These are phyloP conservation scores for Plenodomus biglobosus DNA, from an alignment of 2,329 filamentous ascomycete species.

Conservation along the genomic window DNA sequence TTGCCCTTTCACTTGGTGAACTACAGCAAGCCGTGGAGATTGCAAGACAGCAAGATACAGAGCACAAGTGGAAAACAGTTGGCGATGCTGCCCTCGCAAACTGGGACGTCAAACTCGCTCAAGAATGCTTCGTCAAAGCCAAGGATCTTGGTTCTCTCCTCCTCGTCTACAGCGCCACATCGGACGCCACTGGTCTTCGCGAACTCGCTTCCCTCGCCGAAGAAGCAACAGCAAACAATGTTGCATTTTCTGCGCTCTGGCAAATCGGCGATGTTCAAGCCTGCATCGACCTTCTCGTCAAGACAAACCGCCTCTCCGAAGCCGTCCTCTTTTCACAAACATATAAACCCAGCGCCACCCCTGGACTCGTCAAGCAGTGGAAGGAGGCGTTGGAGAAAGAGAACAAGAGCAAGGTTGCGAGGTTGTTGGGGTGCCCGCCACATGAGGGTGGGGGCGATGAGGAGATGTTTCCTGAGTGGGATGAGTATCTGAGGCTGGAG, in stretches of 20 bases:
- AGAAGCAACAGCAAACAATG: constrained; percentile 79
- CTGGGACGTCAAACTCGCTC: constrained; percentile 86
- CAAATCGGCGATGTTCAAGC: constrained; percentile 78
- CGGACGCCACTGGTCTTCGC: constrained; percentile 72
- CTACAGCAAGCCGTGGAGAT: constrained; percentile 84
- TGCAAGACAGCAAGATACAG: constrained; percentile 78
- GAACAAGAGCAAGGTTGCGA: constrained; percentile 82
- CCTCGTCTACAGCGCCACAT: constrained; percentile 83
- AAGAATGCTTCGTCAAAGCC: constrained; percentile 89
- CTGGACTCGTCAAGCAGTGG: constrained; percentile 72
- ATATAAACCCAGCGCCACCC: constrained; percentile 80
- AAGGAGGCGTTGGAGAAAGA: constrained; percentile 79
- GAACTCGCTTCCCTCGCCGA: constrained; percentile 74
- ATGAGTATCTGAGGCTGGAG: constrained; percentile 83
- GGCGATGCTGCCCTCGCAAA: constrained; percentile 83
- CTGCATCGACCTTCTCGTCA: constrained; percentile 76
- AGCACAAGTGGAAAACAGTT: constrained; percentile 98
- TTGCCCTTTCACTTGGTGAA: constrained; percentile 79
- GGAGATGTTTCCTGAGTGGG: constrained; percentile 95
- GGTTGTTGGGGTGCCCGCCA: constrained; percentile 78
- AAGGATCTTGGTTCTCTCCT: constrained; percentile 89
- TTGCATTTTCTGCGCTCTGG: constrained; percentile 91
- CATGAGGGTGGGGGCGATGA: constrained; percentile 63
- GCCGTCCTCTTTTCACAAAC: constrained; percentile 92
- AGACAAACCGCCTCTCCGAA: constrained; percentile 79